These are phyloP conservation scores for Didymella keratinophila DNA, from an alignment of 2,329 filamentous ascomycete species.

Conservation along the genomic window DNA sequence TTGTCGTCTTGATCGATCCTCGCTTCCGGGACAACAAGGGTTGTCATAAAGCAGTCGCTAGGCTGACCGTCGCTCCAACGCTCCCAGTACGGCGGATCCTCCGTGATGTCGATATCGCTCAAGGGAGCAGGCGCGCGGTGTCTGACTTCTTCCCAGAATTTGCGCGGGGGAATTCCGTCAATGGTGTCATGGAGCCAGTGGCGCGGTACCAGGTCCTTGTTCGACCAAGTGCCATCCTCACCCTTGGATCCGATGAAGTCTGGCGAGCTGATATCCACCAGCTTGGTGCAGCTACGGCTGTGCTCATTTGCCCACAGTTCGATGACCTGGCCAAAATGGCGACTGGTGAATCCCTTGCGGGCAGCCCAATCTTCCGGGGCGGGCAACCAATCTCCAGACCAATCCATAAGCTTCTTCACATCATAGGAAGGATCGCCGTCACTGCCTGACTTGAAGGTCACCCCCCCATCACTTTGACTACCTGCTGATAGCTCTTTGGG, in stretches of 20 bases:
- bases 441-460: slow-evolving; percentile 36
- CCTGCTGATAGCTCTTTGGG: slow-evolving; percentile 23
- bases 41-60: slow-evolving; percentile 23
- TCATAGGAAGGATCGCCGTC: slow-evolving; percentile 46
- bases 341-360: slow-evolving; percentile 41
- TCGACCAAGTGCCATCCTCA: slow-evolving; percentile 4
- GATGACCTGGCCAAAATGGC: slow-evolving; percentile 45
- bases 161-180: slow-evolving; percentile 32
- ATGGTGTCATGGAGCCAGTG: slow-evolving; percentile 41
- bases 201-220: slow-evolving; percentile 40
- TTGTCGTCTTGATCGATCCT: slow-evolving; percentile 30
- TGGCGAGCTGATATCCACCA: slow-evolving; percentile 18
- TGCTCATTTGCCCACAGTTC: slow-evolving; percentile 43
- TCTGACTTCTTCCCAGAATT: slow-evolving; percentile 38
- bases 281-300: slow-evolving; percentile 14
- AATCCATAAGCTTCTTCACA: slow-evolving; percentile 52
- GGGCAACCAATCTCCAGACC: slow-evolving; percentile 56
- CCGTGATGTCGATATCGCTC: slow-evolving; percentile 33
- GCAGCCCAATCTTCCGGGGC: slow-evolving; percentile 58
- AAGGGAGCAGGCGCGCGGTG: slow-evolving; percentile 34
- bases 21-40: slow-evolving; percentile 34
- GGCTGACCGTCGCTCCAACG: slow-evolving; percentile 24
- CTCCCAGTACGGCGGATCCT: slow-evolving; percentile 44
- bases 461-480: slow-evolving; percentile 36
- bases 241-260: slow-evolving; percentile 7